phyloP scores from a whole-genome alignment of 331 rosid genomes.

The Stylosanthes scabra region DNA sequence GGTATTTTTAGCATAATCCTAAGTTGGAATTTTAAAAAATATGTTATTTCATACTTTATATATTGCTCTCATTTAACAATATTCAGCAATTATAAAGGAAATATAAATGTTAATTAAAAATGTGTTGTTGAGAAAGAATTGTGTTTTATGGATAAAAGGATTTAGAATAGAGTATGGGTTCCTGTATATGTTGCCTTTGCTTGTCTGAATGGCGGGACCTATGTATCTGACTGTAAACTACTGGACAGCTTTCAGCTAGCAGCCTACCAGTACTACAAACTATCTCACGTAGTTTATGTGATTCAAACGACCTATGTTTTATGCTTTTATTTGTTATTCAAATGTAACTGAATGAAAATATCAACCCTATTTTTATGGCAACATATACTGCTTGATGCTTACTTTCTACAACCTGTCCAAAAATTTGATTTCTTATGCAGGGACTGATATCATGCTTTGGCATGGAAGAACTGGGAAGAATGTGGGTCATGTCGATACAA shows the following conservation, averaged over 20 bases:
- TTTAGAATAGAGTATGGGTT: background rate
- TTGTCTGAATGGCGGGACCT: too few species aligned
- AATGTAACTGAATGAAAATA: background rate
- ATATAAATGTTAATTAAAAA: slow-evolving; percentile 18
- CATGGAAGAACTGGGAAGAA: slow-evolving; percentile 93
- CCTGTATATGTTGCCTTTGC: too few species aligned
- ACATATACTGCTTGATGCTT: slow-evolving; percentile 23
- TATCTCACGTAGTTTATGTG: background rate
- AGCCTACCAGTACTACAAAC: background rate
- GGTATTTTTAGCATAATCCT: slow-evolving; percentile 53
- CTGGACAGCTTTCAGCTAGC: too few species aligned
- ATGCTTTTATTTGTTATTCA: slow-evolving; percentile 7
- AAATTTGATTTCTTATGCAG: slow-evolving; percentile 55
- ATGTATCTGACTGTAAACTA: too few species aligned
- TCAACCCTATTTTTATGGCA: background rate
- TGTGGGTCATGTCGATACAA: slow-evolving; percentile 91
- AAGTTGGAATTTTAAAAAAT: background rate
- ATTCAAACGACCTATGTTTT: slow-evolving; percentile 23
- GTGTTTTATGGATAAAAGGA: slow-evolving; percentile 11
- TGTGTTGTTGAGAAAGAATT: slow-evolving; percentile 21
- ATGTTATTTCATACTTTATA: slow-evolving; percentile 14
- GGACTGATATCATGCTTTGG: slow-evolving; percentile 93
- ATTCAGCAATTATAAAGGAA: slow-evolving; percentile 27
- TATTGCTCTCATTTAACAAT: slow-evolving; percentile 24
- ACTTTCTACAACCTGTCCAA: slow-evolving; percentile 30